A percentile compares a stretch with the other conserved stretches of the same genome.
Conservation (phyloP, 2,329 filamentous ascomycete species). For the Amauroascus verrucosus region DNA sequence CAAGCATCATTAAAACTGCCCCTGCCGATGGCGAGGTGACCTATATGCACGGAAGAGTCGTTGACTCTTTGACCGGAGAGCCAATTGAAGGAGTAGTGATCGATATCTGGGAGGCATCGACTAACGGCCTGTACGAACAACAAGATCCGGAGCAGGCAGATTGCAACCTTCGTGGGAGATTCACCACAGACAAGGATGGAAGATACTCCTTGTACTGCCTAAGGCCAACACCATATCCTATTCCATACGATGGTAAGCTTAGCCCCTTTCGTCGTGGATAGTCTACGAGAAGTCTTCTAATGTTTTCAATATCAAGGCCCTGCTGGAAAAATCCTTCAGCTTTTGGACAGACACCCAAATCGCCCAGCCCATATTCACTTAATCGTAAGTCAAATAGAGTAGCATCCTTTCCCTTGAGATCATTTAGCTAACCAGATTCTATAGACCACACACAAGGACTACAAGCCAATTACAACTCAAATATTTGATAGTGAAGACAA, state of each 20-base stretch:
- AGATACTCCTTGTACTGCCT: conserved; percentile 54
- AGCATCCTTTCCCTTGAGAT: background rate
- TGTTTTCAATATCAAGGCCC: conserved; percentile 34
- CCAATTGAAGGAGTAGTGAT: conserved; percentile 57
- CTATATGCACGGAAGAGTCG: conserved; percentile 55
- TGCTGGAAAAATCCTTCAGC: conserved; percentile 46
- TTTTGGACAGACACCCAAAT: conserved; percentile 52
- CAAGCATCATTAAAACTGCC: conserved; percentile 49
- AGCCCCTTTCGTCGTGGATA: background rate
- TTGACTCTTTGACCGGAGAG: conserved; percentile 50
- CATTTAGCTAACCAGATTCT: conserved; percentile 4
- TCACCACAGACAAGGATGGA: conserved; percentile 56
- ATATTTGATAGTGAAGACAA: conserved; percentile 61
- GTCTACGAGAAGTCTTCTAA: background rate
- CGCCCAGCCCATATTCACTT: conserved; percentile 56
- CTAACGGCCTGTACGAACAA: conserved; percentile 59
- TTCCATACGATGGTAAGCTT: conserved; percentile 42
- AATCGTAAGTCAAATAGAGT: conserved; percentile 36
- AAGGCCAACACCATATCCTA: conserved; percentile 49
- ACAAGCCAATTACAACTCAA: conserved; percentile 56
- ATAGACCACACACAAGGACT: conserved; percentile 8
- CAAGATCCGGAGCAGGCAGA: conserved; percentile 61
- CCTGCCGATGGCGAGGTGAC: conserved; percentile 45
- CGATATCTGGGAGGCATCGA: conserved; percentile 71
- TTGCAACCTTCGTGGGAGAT: conserved; percentile 63